Evolutionary conservation across 1,284 basidiomycete genomes (phyloP), one percentile per base, ranked within the genome.

Genomic region (Cryptococcus depauperatus): DNA sequence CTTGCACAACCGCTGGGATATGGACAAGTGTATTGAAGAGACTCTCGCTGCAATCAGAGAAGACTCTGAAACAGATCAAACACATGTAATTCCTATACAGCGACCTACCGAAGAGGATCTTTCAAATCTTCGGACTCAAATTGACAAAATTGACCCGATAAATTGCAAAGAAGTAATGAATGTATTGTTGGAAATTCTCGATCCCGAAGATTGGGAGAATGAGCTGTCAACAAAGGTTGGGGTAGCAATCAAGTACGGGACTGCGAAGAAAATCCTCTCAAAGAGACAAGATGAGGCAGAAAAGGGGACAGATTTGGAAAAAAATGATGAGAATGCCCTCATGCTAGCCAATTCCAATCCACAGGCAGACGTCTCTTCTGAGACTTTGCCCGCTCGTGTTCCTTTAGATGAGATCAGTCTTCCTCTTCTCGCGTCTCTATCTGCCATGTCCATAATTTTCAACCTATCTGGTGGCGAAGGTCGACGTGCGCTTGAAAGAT

Each of bases 21-120:
- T 62, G 18, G 46, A 55, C 13, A 41, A 27, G 14, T 51, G 46
- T 37, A 56, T 62, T 19, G 46, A 21, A 5, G 51, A 58, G 33
- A 52, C 45, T 4, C n/a, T 40, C 5, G n/a, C 9, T 18, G n/a
- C 13, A 4, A 10, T 37, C 6, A 21, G 28, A 14, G 38, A 14
- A 16, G 27, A 6, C 10, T 8, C 6, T n/a, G 38, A 26, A 11
- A 23, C 13, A 25, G 10, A 13, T 13, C n/a, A 10, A 30, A 22
- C n/a, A 10, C 19, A 6, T 22, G 7, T n/a, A 23, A 13, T 10
- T 18, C 14, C 19, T 10, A 26, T n/a, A 4, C 16, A n/a, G n/a
- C 16, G 41, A 25, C 45, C 45, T 13, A 46, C 50, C 6, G 29
- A 44, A 8, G 22, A 22, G 2, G 48, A 51, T 18, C 23, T 48